phyloP scores from a whole-genome alignment of 2,329 filamentous ascomycete species.

The Remersonia thermophila region DNA sequence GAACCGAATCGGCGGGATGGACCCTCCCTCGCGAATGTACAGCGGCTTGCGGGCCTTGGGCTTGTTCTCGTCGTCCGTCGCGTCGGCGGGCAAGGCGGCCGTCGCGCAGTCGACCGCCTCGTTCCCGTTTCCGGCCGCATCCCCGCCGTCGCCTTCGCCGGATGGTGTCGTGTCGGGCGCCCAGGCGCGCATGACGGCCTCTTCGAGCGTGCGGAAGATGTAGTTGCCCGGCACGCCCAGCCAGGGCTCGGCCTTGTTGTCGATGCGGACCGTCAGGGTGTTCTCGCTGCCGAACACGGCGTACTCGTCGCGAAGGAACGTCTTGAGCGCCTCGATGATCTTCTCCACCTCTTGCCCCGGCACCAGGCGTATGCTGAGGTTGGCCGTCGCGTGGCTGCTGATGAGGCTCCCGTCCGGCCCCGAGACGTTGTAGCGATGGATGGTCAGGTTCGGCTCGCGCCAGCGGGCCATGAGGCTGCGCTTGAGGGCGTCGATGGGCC shows the following conservation, averaged over 20 bases:
- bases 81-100: constrained; percentile 15
- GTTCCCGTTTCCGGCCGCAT: not conserved
- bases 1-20: constrained; percentile 88
- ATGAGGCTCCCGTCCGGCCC: constrained; percentile 88
- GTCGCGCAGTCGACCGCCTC: not conserved
- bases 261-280: constrained; percentile 66
- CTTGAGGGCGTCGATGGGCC: constrained; percentile 58
- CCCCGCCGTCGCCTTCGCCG: not conserved
- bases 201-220: constrained; percentile 79
- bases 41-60: constrained; percentile 51
- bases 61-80: constrained; percentile 10
- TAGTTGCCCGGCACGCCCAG: constrained; percentile 82
- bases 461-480: constrained; percentile 82
- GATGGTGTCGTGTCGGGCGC: constrained; percentile 27
- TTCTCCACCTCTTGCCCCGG: constrained; percentile 79
- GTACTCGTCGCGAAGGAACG: constrained; percentile 62
- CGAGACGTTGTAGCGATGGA: constrained; percentile 86
- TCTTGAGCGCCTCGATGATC: constrained; percentile 55
- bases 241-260: constrained; percentile 93
- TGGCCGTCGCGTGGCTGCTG: constrained; percentile 75
- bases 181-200: constrained; percentile 79
- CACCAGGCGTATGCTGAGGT: constrained; percentile 81
- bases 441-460: constrained; percentile 88
- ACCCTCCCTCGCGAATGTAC: constrained; percentile 91
- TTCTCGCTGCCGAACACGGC: constrained; percentile 67